Evolutionary conservation across 495 filamentous ascomycete genomes (phyloP), one percentile per base, ranked within the genome.

Genomic region (Hypoxylon lienhwacheense): DNA sequence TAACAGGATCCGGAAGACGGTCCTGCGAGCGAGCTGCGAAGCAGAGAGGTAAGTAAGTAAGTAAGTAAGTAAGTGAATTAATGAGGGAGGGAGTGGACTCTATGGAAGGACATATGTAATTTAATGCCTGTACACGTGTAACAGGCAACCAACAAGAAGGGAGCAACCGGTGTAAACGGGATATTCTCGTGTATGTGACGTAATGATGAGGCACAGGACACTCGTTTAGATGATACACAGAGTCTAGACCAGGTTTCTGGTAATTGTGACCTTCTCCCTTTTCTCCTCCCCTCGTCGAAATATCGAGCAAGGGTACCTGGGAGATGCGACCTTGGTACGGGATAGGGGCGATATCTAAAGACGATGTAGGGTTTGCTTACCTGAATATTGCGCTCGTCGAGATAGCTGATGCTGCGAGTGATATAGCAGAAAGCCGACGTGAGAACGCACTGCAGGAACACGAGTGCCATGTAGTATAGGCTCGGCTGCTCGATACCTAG

Each of bases 371-470:
- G 17, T 7, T 11, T 5, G 53, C 65, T 65, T 55, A 79, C 74
- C 25, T 66, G 70, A 31, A 88, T 84, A 53, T 82, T 81, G 14
- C 66, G 59, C 14, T 70, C 66, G 64, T 91, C 89, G 21, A 88
- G 70, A 24, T 68, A 75, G 2, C 76, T 70, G 29, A 90, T 70
- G 2, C 69, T 63, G 0, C 86, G 76, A 36, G 82, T 73, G 0
- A 72, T 54, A 55, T 85, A 88, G 36, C 76, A 73, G 24, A 79
- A 33, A 1, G 54, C 39, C 67, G 78, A 78, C 45, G 87, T 84
- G 61, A 89, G 81, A 20, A 85, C 65, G 55, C 83, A 88, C 60
- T 90, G 88, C 16, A 84, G 83, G 17, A 80, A 75, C 26, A 89
- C 77, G 11, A 90, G 71, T 0, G 76, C 57, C 42, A 72, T 80